These are phyloP conservation scores for Arabidopsis arenosa DNA, from an alignment of 345 rosid species.

Conservation along the genomic window DNA sequence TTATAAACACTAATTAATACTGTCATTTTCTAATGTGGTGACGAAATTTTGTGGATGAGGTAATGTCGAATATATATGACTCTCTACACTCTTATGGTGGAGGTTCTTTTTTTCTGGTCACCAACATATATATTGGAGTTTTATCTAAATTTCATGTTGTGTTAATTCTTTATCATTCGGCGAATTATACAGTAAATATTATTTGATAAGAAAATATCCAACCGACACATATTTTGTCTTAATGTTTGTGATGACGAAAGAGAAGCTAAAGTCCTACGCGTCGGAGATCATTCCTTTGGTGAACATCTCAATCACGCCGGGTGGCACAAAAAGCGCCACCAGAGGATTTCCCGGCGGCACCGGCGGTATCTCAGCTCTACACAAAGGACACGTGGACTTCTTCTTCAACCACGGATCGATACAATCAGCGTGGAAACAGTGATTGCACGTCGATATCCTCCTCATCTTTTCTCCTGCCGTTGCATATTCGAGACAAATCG, in stretches of 20 bases:
- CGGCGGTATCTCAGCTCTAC: conserved; percentile 47
- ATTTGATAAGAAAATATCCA: too few species aligned
- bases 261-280: not conserved
- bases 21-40: not conserved
- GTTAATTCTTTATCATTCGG: too few species aligned
- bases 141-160: too few species aligned
- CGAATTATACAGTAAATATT: too few species aligned
- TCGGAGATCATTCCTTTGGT: conserved; percentile 42
- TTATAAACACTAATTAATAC: not conserved
- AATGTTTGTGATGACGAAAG: not conserved
- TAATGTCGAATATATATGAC: too few species aligned
- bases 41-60: too few species aligned
- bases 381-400: conserved; percentile 56
- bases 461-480: conserved; percentile 53
- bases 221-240: too few species aligned
- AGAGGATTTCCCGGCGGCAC: conserved; percentile 39
- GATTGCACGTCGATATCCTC: conserved; percentile 51
- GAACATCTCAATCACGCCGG: conserved; percentile 42
- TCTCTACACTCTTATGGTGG: too few species aligned
- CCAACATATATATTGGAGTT: too few species aligned
- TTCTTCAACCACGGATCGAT: conserved; percentile 55
- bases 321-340: conserved; percentile 40
- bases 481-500: conserved; percentile 48
- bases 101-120: too few species aligned
- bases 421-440: conserved; percentile 63